Conservation (phyloP, 208 protist species). For the Acanthamoeba rhysodes region DNA sequence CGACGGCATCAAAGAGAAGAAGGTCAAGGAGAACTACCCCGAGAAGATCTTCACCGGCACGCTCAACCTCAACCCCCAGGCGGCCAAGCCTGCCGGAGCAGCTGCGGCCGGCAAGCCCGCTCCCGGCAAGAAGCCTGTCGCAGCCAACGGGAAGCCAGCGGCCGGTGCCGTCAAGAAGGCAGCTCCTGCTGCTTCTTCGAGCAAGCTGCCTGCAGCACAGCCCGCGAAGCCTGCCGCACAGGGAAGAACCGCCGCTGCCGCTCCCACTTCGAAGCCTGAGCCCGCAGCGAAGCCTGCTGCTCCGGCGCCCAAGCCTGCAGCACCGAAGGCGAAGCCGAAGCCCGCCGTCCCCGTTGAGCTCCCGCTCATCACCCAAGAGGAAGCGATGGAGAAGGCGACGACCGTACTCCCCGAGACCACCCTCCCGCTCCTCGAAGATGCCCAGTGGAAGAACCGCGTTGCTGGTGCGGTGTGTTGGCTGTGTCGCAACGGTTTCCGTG, state of each 20-base stretch:
- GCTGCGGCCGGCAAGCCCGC: neutral
- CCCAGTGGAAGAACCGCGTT: constrained; percentile 43
- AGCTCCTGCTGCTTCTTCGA: neutral
- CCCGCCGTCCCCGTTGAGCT: neutral
- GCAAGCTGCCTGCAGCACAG: neutral
- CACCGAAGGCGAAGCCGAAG: constrained; percentile 34
- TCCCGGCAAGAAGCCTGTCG: constrained; percentile 48
- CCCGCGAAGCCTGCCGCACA: neutral
- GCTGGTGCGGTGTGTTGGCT: neutral
- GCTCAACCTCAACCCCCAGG: constrained; percentile 23
- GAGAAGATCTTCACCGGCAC: constrained; percentile 72
- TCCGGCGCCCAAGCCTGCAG: neutral
- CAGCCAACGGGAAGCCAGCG: neutral
- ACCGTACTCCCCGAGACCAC: constrained; percentile 15
- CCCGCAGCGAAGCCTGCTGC: neutral
- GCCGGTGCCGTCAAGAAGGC: neutral
- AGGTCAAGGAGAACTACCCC: constrained; percentile 74
- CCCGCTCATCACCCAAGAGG: constrained; percentile 44
- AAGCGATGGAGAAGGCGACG: constrained; percentile 62
- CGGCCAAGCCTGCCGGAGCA: constrained; percentile 11
- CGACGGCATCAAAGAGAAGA: constrained; percentile 80
- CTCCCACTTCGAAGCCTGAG: neutral
- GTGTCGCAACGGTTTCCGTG: too few relatives aligned
- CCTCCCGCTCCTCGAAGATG: constrained; percentile 39
- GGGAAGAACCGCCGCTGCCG: neutral